A percentile compares a stretch with the other conserved stretches of the same genome.
Evolutionary conservation across 345 rosid species (phyloP).

Genomic region (Rhodamnia rubescens): DNA sequence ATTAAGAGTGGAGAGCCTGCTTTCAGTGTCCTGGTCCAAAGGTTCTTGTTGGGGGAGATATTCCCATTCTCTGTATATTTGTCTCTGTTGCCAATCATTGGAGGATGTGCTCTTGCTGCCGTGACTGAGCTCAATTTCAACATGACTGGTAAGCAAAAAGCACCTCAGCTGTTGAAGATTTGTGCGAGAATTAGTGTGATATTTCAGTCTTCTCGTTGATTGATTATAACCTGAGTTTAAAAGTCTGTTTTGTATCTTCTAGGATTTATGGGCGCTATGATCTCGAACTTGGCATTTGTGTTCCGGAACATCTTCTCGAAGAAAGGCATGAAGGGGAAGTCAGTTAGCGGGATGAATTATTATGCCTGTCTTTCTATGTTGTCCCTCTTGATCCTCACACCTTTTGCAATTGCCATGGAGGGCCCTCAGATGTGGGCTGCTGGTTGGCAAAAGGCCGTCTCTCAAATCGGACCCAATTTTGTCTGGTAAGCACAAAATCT

Average conservation of each 20-base stretch:
- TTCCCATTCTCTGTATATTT: conserved; percentile 70
- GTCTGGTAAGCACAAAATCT: conserved; percentile 39
- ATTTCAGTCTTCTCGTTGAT: background rate
- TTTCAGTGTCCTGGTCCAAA: conserved; percentile 74
- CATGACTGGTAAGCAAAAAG: conserved; percentile 50
- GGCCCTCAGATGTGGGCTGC: conserved; percentile 93
- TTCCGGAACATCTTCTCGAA: conserved; percentile 89
- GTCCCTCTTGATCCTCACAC: conserved; percentile 75
- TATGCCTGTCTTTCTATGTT: conserved; percentile 84
- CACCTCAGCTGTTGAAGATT: background rate
- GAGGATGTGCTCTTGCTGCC: conserved; percentile 93
- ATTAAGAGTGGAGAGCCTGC: conserved; percentile 98
- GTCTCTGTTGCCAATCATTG: conserved; percentile 80
- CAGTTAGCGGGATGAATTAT: conserved; percentile 95
- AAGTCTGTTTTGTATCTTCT: conserved; percentile 1
- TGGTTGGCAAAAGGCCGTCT: conserved; percentile 71
- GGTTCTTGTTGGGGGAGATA: conserved; percentile 62
- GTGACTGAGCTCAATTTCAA: conserved; percentile 89
- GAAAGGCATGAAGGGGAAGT: conserved; percentile 93
- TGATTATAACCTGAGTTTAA: background rate
- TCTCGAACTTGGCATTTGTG: conserved; percentile 90
- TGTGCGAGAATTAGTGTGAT: background rate
- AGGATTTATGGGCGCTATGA: conserved; percentile 99
- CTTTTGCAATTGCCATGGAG: conserved; percentile 90
- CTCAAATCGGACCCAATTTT: conserved; percentile 77